Percentiles rank a stretch among this genome's conserved stretches.
Evolutionary conservation across 345 rosid genomes (phyloP).

Genomic region (Eucalyptus caleyi): DNA sequence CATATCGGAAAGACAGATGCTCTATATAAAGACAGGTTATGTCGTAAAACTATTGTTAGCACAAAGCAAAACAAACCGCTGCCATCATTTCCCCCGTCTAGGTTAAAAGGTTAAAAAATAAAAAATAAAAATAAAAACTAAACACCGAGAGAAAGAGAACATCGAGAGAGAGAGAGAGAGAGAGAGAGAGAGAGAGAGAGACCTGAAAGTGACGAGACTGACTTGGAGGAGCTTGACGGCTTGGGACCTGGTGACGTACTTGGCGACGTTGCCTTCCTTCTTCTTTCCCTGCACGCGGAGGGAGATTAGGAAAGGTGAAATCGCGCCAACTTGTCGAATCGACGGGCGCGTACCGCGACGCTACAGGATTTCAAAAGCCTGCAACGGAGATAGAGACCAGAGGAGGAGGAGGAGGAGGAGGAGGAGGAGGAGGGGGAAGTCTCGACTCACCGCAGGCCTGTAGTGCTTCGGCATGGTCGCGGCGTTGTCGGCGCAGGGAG

Average conservation of each 20-base stretch:
- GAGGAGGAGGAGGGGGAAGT: background rate
- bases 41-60: background rate
- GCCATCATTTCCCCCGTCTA: background rate
- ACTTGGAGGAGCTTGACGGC: conserved; percentile 81
- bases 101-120: background rate
- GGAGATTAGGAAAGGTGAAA: background rate
- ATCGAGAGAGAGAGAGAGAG: background rate
- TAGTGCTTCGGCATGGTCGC: conserved; percentile 64
- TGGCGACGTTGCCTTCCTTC: conserved; percentile 91
- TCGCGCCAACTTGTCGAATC: background rate
- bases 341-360: background rate
- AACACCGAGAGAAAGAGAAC: background rate
- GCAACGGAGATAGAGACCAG: background rate
- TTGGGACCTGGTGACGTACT: conserved; percentile 82
- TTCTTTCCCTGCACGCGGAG: conserved; percentile 66
- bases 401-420: too few relatives aligned
- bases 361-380: background rate
- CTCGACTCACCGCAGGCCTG: conserved; percentile 59
- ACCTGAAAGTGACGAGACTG: conserved; percentile 64
- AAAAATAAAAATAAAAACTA: background rate
- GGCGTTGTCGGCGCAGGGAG: background rate
- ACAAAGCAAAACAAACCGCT: background rate
- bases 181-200: background rate
- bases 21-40: background rate
- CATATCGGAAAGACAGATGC: background rate